Base-by-base conservation (phyloP, 805 yeast genomes). In the Kurtzmaniella cleridarum region DNA sequence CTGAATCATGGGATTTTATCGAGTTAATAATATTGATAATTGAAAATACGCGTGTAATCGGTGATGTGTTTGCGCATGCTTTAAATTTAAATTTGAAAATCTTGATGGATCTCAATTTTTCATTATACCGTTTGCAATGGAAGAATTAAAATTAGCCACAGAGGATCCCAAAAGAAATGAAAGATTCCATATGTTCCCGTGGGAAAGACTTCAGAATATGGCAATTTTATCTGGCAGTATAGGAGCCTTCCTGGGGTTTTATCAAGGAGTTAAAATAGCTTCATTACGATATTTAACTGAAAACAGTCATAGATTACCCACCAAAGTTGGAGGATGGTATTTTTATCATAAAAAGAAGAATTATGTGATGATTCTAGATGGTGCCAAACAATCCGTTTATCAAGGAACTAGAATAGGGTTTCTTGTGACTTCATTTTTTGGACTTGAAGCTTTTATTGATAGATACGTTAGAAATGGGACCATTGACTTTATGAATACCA, bases 341-440 rank as follows among this genome's bases (percentile, higher is more conserved):
- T 83, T 81, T 55, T 87, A 87, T 59, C 93, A 87, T 60, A 86
- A 84, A 60, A 72, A 87, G 45, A 87, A 85, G 63, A 83, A 84
- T 59, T 84, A 84, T 57, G 84, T 82, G 24, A 77, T 86, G 60
- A 58, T 83, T 27, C 67, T 74, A 41, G 66, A 67, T 20, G 86
- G 85, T 1, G 60, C 77, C 45, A 63, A 62, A 14, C 39, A 47
- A 6, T 89, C 82, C 0, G 48, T 71, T n/a, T 56, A 50, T 28
- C 64, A 64, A 8, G 73, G 61, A 0, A 31, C 48, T 28, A 39
- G 45, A 49, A 64, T 70, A 38, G 63, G 78, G 1, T 32, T 56
- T 0, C 65, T 76, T 2, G 73, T 78, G 2, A 63, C 73, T 0
- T 50, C 68, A 4, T 71, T 78, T 45, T 79, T 85, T 48, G 76